Evolutionary conservation across 2,329 filamentous ascomycete species (phyloP), one percentile per base, ranked within the genome.

Genomic region (Penicillium sp.): DNA sequence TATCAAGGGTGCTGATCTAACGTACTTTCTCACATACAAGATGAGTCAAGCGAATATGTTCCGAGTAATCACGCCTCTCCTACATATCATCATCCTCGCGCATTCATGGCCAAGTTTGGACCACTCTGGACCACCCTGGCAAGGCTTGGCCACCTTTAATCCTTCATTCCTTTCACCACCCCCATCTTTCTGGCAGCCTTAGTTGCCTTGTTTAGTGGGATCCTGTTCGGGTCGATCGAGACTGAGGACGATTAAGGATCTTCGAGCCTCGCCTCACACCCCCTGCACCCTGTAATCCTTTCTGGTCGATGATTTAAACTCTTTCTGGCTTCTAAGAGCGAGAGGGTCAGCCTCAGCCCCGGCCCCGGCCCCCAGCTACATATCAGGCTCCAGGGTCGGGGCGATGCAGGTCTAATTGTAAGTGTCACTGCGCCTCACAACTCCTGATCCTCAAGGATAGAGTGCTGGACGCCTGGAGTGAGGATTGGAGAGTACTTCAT

Each of bases 91-190:
- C 24, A 28, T 23, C 37, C 9, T 16, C 37, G 18, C 11, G 10
- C 23, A 11, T 43, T 28, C 39, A 43, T 11, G 36, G 3, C 36
- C 14, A 10, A 26, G 3, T 24, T 39, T 23, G 6, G 11, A 11
- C 28, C 19, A 42, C 11, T 23, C 40, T 23, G 6, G 11, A 11
- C 28, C 19, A 42, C 11, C 40, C 40, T 43, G 14, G 42, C 18
- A 45, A 33, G 24, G 28, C 42, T 45, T 45, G 42, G 42, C 42
- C 42, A 31, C 18, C 24, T 45, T 33, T 10, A 45, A 45, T 45
- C 28, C 42, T 45, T 28, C 42, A 45, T 45, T 45, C 42, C 28
- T 45, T 31, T 4, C 3, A 24, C 23, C 24, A 24, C 40, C 42
- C 18, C 10, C 24, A 28, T 28, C n/a, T n/a, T n/a, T 43, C 24